Base-by-base conservation (phyloP, 495 filamentous ascomycete genomes). In the Penicillium waksmanii region DNA sequence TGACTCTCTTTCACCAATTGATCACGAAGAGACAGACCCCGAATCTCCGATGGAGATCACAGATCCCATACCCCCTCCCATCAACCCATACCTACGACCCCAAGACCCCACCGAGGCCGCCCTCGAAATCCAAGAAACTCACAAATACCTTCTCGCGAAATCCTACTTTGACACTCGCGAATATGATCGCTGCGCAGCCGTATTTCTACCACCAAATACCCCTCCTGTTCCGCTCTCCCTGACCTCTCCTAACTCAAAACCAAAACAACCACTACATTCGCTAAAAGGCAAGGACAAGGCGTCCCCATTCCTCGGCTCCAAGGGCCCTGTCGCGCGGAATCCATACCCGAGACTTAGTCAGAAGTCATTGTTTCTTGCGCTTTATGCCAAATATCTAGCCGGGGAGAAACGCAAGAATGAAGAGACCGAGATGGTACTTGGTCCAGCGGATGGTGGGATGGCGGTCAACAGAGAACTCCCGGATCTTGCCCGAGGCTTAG, bases 331-430 rank as follows among this genome's bases (percentile, higher is more conserved):
- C 36, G 53, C 69, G 2, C 67, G 69, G 49, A 78, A 80, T 35
- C 71, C 70, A 3, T 77, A 85, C 43, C 84, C 83, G 8, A 75
- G 67, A 7, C 67, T 96, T 56, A 96, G 93, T 72, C 91, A 96
- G 69, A 94, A 92, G 68, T 89, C 92, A 15, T 69, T 96, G n/a
- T 99, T 99, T 67, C 80, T 99, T 36, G 88, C 92, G 1, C 79
- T 98, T 13, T 99, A 99, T 63, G 90, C 96, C 19, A 96, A 92
- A 60, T 93, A 89, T 66, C 83, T 99, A 54, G 87, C 94, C 1
- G 96, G 96, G 3, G 96, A 98, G 77, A 99, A 99, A 78, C 85
- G 89, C 52, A 96, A 91, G 72, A 89, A 97, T 69, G 96, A 99
- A 67, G 96, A 97, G 34, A 90, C 90, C 25, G 96, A 99, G 76